Evolutionary conservation across 768 basidiomycete genomes (phyloP).

Genomic region (Hortiboletus flavorubellus): DNA sequence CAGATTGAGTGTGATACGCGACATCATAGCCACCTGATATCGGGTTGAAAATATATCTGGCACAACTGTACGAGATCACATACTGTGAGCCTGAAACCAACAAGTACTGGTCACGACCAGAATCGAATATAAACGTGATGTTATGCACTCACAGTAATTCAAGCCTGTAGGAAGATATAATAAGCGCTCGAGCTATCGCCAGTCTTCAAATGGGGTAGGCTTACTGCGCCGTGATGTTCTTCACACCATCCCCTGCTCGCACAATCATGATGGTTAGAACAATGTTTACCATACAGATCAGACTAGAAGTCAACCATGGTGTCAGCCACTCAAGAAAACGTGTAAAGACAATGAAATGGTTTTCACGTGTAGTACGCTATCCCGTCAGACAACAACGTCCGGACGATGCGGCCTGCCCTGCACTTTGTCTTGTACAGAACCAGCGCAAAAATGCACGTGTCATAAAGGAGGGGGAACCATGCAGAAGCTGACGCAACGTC

Average conservation of each 20-base stretch:
- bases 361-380: constrained; percentile 35
- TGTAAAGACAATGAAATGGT: not conserved
- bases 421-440: constrained; percentile 31
- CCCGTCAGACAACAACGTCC: constrained; percentile 32
- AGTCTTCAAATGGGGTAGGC: not conserved
- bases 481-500: constrained; percentile 34
- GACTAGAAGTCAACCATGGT: constrained; percentile 18
- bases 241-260: constrained; percentile 25
- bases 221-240: constrained; percentile 38
- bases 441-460: constrained; percentile 35
- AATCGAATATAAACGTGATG: constrained; percentile 7
- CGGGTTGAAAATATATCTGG: not conserved
- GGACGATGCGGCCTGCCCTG: constrained; percentile 19
- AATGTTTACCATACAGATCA: constrained; percentile 38
- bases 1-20: constrained; percentile 61
- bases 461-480: constrained; percentile 41
- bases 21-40: constrained; percentile 60
- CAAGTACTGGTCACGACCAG: constrained; percentile 35
- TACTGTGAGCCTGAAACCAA: constrained; percentile 16
- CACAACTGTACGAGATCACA: not conserved
- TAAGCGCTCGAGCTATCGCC: not conserved
- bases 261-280: constrained; percentile 39
- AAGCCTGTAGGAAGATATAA: constrained; percentile 16
- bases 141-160: constrained; percentile 39
- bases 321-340: not conserved